phyloP scores from a whole-genome alignment of 352 stramenopile genomes.

The Pythium chondricola region DNA sequence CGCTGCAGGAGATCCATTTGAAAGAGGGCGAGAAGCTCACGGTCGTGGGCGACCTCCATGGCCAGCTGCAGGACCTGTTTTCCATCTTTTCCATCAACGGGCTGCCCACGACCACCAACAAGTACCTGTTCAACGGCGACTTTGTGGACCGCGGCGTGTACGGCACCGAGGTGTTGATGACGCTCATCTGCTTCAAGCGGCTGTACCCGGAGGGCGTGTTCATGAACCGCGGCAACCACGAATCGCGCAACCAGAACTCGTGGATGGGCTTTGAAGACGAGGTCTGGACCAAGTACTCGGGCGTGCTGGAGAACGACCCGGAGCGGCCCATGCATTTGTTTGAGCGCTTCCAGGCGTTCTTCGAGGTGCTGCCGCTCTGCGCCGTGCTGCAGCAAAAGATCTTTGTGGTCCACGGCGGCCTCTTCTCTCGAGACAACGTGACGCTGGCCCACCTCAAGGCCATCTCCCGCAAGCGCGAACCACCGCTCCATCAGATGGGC shows the following conservation, averaged over 20 bases:
- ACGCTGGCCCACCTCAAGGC: slow-evolving; percentile 86
- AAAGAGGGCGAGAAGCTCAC: slow-evolving; percentile 87
- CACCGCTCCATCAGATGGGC: slow-evolving; percentile 78
- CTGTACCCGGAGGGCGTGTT: slow-evolving; percentile 83
- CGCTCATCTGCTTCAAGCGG: slow-evolving; percentile 64
- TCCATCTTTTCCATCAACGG: slow-evolving; percentile 93
- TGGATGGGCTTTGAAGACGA: slow-evolving; percentile 93
- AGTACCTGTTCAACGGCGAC: slow-evolving; percentile 96
- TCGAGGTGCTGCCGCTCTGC: slow-evolving; percentile 87
- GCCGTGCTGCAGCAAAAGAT: slow-evolving; percentile 88
- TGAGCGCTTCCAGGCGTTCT: slow-evolving; percentile 73
- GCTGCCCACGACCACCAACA: slow-evolving; percentile 85
- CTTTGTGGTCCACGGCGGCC: slow-evolving; percentile 92
- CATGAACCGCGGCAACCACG: slow-evolving; percentile 95
- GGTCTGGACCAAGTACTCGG: slow-evolving; percentile 80
- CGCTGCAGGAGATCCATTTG: slow-evolving; percentile 83
- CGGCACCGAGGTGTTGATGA: slow-evolving; percentile 84
- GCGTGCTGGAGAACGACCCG: slow-evolving; percentile 43
- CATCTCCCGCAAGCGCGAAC: slow-evolving; percentile 89
- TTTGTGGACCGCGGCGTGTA: slow-evolving; percentile 93
- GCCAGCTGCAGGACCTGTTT: slow-evolving; percentile 93
- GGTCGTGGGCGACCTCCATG: slow-evolving; percentile 91
- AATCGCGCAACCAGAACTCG: slow-evolving; percentile 92
- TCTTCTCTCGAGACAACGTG: slow-evolving; percentile 90
- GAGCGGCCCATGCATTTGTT: slow-evolving; percentile 50